Evolutionary conservation across 192 early-diverging fungal species (phyloP), one percentile per base, ranked within the genome.

Genomic region (Irineochytrium annulatum): DNA sequence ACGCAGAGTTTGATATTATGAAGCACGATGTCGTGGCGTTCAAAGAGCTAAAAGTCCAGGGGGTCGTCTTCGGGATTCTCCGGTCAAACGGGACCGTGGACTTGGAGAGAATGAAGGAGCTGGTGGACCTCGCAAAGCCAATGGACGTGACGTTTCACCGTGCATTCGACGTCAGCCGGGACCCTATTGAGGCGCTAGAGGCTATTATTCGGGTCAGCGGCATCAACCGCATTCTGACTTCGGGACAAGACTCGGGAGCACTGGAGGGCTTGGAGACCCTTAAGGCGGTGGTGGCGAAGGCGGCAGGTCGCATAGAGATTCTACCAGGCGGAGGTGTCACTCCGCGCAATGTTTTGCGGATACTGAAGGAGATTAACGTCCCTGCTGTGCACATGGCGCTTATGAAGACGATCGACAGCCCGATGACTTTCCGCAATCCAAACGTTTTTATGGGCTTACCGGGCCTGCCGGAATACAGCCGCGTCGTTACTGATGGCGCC

Each of bases 71-170:
- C 70, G 86, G 86, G 1, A 67, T 86, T 4, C 59, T 88, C 0
- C 52, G 46, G 1, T 71, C 72, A 3, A 65, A 85, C 43, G 84
- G 86, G n/a, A 52, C 65, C 2, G 66, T 88, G 16, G 86, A 88
- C 58, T 64, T 64, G 24, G 59, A 54, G 0, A 65, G 81, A 34
- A 76, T 68, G n/a, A 64, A 39, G 29, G 28, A 19, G 62, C 68
- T 86, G 24, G 79, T 82, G 14, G 61, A 78, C 14, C 55, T 79
- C 22, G 74, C 82, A 20, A 37, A 60, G 16, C 80, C 83, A 13
- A 68, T 86, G 72, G 34, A 70, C 70, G 85, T 88, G 1, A 87
- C 85, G 6, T 88, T 86, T 48, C 86, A 88, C 58, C 67, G 86
- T 32, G 86, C 86, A 1, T 88, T 88, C 58, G 86, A 88, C 49